Base-by-base conservation (phyloP, 2,329 filamentous ascomycete species). In the Hymenoscyphus fraxineus region DNA sequence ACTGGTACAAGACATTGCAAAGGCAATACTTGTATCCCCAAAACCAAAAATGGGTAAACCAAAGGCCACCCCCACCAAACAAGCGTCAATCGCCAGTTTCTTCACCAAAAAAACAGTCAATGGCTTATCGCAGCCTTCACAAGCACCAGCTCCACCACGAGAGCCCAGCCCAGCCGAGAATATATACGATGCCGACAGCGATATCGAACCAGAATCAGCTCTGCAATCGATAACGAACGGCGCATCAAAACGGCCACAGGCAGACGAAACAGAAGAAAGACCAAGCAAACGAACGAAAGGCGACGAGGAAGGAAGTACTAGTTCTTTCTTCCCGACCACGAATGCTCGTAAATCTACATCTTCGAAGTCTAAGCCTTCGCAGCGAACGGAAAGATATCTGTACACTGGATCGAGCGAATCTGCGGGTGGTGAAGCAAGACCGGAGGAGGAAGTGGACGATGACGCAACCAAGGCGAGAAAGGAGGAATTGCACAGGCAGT, bases 41-140 rank as follows among this genome's bases (percentile, higher is more conserved):
- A 1, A 54, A 54, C 12, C 47, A 6, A 69, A 65, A 51, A 73
- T 75, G 72, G 65, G 55, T 15, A 74, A 73, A 59, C 60, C 70
- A 35, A 67, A 57, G 12, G 19, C 68, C 41, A 66, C 70, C 63
- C 68, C 44, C 47, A 27, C 47, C 10, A 54, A 54, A 27, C 92
- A 97, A 74, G 85, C 89, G 69, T 91, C 92, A 0, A 88, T 97
- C 66, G 95, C 92, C 2, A 93, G 88, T 74, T 96, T 96, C 78
- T 96, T 96, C 75, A 85, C 87, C 0, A 86, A 86, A 15, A 88
- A 84, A 65, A 79, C 84, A 15, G 64, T 58, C 6, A 65, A 63
- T 75, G 80, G 79, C 64, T 78, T 41, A 72, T 74, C 57, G 16
- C 63, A 68, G 39, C 16, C 55, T 32, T 63, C 66, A 6, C 64